Base-by-base conservation (phyloP, 2,329 filamentous ascomycete species). In the Claviceps pazoutovae region DNA sequence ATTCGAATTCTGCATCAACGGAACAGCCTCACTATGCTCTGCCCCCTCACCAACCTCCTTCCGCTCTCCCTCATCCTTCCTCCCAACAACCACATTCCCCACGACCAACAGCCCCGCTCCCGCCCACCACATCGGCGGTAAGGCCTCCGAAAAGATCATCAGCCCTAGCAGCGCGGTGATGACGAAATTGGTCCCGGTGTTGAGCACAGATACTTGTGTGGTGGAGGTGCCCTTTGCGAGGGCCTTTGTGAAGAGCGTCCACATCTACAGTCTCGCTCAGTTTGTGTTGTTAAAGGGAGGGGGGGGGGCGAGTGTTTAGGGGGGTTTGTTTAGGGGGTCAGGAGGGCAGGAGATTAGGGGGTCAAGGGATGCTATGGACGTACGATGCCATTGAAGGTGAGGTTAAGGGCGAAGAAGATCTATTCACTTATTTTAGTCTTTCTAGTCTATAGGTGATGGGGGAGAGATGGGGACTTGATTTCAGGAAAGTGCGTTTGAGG, bases 151-250 rank as follows among this genome's bases (percentile, higher is more conserved):
- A 65, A 91, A 91, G 57, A 91, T 80, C 53, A 78, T 65, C 48
- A 78, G 71, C 26, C 86, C 85, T 19, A 90, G 71, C 6, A 90
- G 57, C 7, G 86, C 86, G 0, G 86, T 90, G 55, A 88, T 68
- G 68, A 91, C 76, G 65, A 91, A 91, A 68, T 91, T 91, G 52
- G 84, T 76, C 14, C 84, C 87, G 2, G 86, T 90, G 66, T 91
- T 91, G 65, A 91, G 80, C 63, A 91, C 84, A 58, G 80, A 84
- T 48, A 90, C 86, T 61, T 88, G 84, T 0, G 86, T 87, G 8
- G 86, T 88, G 1, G 84, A 88, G 53, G 78, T 76, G 14, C 85
- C 84, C 17, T 78, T 75, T 0, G 85, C 80, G n/a, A 91, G 76
- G 50, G 86, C 86, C 48, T 80, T 78, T 6, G 86, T 91, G 70